Conservation (phyloP, 2,329 filamentous ascomycete species). For the Neofusicoccum kwambonambiense region DNA sequence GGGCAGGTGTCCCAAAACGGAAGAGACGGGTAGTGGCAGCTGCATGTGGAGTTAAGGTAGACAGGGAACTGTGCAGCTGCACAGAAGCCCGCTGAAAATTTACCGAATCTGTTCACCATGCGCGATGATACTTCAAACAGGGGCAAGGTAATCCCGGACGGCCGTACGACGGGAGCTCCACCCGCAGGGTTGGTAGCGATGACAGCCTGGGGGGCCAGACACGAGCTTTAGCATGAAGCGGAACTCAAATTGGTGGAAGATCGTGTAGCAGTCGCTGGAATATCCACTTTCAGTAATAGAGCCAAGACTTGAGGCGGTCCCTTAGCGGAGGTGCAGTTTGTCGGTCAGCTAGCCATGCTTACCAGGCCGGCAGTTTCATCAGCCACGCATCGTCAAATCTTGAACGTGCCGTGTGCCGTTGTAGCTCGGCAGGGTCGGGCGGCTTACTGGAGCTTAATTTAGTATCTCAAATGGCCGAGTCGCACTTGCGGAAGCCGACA, state of each 20-base stretch:
- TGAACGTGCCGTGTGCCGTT: neutral
- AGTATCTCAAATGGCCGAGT: neutral
- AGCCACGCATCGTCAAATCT: neutral
- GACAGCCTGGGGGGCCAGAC: neutral
- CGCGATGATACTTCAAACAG: neutral
- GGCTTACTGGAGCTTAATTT: conserved; percentile 14
- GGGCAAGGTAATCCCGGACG: neutral
- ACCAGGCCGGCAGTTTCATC: conserved; percentile 1
- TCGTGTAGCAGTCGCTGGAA: neutral
- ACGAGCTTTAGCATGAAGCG: neutral
- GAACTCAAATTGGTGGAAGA: conserved; percentile 15
- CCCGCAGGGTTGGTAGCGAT: neutral
- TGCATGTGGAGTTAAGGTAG: neutral
- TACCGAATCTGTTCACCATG: conserved; percentile 1
- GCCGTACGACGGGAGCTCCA: neutral
- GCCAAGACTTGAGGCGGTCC: conserved; percentile 12
- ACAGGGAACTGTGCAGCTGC: neutral
- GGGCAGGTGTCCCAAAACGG: neutral
- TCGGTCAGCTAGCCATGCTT: conserved; percentile 5
- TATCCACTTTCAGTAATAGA: conserved; percentile 4
- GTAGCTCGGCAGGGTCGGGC: neutral
- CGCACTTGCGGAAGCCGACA: neutral
- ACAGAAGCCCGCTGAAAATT: neutral
- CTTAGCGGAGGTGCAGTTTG: neutral
- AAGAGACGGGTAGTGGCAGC: neutral